phyloP scores from a whole-genome alignment of 495 filamentous ascomycete species.

The Articulospora tetracladia region DNA sequence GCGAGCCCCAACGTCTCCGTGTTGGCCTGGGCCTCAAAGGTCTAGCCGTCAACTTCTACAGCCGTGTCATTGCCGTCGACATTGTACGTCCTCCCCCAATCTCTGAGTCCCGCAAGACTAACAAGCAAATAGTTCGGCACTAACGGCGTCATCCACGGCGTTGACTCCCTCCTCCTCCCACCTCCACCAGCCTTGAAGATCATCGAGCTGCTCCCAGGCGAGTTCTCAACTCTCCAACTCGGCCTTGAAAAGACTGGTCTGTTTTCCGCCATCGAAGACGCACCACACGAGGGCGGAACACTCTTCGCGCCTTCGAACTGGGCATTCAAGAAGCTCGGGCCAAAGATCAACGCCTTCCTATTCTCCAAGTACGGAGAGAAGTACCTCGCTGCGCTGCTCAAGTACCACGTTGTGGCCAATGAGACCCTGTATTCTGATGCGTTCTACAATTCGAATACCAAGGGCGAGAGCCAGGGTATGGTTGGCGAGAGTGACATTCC shows the following conservation, averaged over 20 bases:
- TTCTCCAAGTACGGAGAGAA: slow-evolving; percentile 65
- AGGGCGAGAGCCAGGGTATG: slow-evolving; percentile 5
- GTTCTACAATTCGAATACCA: slow-evolving; percentile 45
- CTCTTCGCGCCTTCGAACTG: slow-evolving; percentile 74
- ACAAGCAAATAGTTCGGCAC: slow-evolving; percentile 40
- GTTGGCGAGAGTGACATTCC: slow-evolving; percentile 9
- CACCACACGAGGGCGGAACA: slow-evolving; percentile 49
- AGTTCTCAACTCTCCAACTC: slow-evolving; percentile 74
- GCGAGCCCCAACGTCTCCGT: slow-evolving; percentile 61
- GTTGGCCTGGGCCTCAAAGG: slow-evolving; percentile 53
- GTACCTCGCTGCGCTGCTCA: slow-evolving; percentile 68
- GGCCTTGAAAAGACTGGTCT: slow-evolving; percentile 70
- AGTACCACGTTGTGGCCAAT: slow-evolving; percentile 73
- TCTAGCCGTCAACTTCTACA: slow-evolving; percentile 69
- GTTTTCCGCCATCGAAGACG: slow-evolving; percentile 38
- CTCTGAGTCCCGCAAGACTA: not conserved
- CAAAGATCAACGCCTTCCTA: slow-evolving; percentile 67
- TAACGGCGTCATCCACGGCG: slow-evolving; percentile 78
- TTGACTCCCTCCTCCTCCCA: slow-evolving; percentile 68
- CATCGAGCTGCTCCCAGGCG: slow-evolving; percentile 61
- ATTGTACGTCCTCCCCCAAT: slow-evolving; percentile 43
- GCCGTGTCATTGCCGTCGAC: slow-evolving; percentile 58
- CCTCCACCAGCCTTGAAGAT: slow-evolving; percentile 58
- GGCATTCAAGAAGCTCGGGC: slow-evolving; percentile 70
- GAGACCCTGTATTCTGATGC: slow-evolving; percentile 81